Percentiles rank a stretch among this genome's conserved stretches.
Conservation (phyloP, 2,329 filamentous ascomycete species). For the Dryadomyces quercivorus region DNA sequence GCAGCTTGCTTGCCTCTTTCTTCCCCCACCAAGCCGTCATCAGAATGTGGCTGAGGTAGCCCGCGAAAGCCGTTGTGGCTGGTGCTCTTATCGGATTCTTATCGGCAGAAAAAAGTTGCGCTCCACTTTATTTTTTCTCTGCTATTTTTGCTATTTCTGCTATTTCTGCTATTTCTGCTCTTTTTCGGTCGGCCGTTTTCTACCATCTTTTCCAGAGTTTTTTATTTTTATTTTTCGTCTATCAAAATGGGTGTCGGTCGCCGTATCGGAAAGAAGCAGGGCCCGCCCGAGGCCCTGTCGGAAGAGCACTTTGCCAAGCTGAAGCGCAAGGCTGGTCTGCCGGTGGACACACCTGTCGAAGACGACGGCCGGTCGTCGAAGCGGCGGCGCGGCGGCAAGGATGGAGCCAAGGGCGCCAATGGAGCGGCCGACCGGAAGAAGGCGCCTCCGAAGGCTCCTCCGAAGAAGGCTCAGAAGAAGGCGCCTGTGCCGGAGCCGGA, state of each 20-base stretch:
- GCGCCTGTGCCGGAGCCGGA: constrained; percentile 12
- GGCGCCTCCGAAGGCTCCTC: constrained; percentile 7
- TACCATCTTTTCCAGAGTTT: neutral
- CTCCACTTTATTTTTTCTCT: constrained; percentile 1
- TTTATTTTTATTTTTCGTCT: neutral
- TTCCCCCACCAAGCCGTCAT: neutral
- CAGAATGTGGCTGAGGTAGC: neutral
- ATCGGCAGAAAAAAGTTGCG: constrained; percentile 7
- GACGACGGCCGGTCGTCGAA: constrained; percentile 48
- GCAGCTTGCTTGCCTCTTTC: neutral
- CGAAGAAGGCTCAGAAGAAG: constrained; percentile 22
- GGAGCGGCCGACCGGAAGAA: constrained; percentile 10
- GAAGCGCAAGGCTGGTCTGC: constrained; percentile 74
- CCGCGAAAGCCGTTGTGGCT: too few relatives aligned
- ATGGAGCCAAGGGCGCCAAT: constrained; percentile 16
- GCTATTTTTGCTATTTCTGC: constrained; percentile 6
- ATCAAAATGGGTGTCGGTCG: constrained; percentile 69
- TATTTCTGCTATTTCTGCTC: constrained; percentile 5
- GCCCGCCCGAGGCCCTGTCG: constrained; percentile 68
- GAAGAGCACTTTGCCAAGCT: constrained; percentile 65
- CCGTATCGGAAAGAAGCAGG: constrained; percentile 86
- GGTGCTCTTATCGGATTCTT: constrained; percentile 8
- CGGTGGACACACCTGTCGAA: constrained; percentile 40
- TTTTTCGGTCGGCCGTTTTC: neutral
- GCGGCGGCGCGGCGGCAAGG: constrained; percentile 26